A percentile compares a stretch with the other conserved stretches of the same genome.
Evolutionary conservation across 2,329 filamentous ascomycete genomes (phyloP).

Genomic region (Epichloe gansuensis): DNA sequence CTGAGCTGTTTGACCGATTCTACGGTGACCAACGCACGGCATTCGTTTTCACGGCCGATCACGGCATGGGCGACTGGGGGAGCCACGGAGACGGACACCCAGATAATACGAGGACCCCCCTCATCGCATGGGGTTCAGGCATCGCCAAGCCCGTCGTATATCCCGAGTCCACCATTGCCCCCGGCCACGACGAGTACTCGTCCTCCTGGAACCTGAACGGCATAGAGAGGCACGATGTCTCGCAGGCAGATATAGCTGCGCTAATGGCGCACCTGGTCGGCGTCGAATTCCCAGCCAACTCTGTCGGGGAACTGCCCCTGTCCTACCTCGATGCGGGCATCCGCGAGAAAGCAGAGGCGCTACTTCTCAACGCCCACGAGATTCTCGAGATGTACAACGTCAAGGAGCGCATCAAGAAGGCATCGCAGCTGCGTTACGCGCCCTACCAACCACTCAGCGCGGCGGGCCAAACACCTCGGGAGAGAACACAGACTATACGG

Average conservation of each 20-base stretch:
- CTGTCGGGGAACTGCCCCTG: slow-evolving; percentile 82
- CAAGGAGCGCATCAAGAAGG: slow-evolving; percentile 76
- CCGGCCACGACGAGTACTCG: slow-evolving; percentile 86
- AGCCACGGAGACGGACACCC: slow-evolving; percentile 97
- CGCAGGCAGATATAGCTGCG: slow-evolving; percentile 82
- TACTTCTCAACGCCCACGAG: slow-evolving; percentile 69
- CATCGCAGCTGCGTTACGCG: slow-evolving; percentile 61
- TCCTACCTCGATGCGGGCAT: slow-evolving; percentile 62
- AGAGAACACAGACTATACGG: too few species aligned
- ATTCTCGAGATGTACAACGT: slow-evolving; percentile 94
- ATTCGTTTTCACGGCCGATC: slow-evolving; percentile 93
- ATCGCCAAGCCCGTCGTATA: slow-evolving; percentile 59
- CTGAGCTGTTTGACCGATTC: slow-evolving; percentile 69
- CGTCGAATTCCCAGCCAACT: slow-evolving; percentile 86
- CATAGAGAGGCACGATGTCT: too few species aligned
- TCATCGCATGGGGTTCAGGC: slow-evolving; percentile 89
- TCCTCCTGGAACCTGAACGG: slow-evolving; percentile 19
- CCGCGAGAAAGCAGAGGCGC: slow-evolving; percentile 69
- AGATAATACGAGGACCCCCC: slow-evolving; percentile 86
- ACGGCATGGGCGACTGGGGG: slow-evolving; percentile 99
- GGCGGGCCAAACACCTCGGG: slow-evolving; percentile 36
- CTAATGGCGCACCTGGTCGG: slow-evolving; percentile 90
- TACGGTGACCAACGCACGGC: slow-evolving; percentile 78
- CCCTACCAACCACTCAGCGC: slow-evolving; percentile 59
- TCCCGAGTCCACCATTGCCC: slow-evolving; percentile 39